These are phyloP conservation scores for Liriodendron chinense DNA, from an alignment of 164 flowering plant genomes.

Conservation along the genomic window DNA sequence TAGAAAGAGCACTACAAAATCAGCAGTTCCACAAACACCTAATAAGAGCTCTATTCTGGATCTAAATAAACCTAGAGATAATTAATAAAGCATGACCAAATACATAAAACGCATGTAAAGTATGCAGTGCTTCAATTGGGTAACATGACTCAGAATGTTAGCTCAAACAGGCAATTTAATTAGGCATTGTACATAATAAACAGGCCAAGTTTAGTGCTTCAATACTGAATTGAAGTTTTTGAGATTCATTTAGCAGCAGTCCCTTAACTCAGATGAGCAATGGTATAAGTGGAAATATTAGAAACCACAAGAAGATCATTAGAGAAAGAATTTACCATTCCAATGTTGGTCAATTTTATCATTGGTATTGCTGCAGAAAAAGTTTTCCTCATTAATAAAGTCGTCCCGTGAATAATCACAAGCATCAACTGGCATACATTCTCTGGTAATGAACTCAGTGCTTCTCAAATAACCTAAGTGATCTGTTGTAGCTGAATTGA, in stretches of 20 bases:
- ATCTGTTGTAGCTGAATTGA: constrained; percentile 18
- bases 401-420: constrained; percentile 9
- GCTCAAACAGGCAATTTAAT: neutral
- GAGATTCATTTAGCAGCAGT: neutral
- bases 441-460: constrained; percentile 14
- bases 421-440: constrained; percentile 20
- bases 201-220: neutral
- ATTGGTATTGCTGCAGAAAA: constrained; percentile 14
- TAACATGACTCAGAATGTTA: neutral
- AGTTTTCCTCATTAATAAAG: constrained; percentile 21
- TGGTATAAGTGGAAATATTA: neutral
- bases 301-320: neutral
- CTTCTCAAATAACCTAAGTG: constrained; percentile 18
- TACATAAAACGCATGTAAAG: neutral
- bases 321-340: constrained; percentile 36
- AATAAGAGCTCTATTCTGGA: neutral
- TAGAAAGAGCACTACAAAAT: too few relatives aligned
- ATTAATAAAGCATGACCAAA: neutral
- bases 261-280: neutral
- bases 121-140: neutral
- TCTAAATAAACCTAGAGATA: neutral
- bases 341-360: constrained; percentile 23
- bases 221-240: neutral
- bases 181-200: neutral
- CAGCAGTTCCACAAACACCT: neutral